Evolutionary conservation across 768 basidiomycete genomes (phyloP), one percentile per base, ranked within the genome.

Genomic region (Myochromella boudieri): DNA sequence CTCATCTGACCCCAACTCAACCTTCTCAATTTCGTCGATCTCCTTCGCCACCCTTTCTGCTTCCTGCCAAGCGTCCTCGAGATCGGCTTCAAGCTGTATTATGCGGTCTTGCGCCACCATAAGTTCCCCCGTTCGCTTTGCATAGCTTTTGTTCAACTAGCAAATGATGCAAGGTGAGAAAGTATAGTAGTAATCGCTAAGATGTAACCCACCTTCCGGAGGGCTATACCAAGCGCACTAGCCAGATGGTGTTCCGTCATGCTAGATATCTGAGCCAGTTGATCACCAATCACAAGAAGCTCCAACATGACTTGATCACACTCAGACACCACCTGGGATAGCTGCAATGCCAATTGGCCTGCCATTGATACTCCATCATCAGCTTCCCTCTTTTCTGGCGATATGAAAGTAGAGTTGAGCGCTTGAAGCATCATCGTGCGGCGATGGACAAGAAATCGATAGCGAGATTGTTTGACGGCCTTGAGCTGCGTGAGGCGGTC

Each of bases 11-110:
- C 51, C 44, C 20, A 49, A 42, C 20, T 61, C 58, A 10, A 57
- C 67, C 20, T 60, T 63, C 43, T 84, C 80, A 41, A 81, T 61
- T 33, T 80, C 80, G 60, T 91, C 87, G 57, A 90, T 75, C 60
- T 90, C 85, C 42, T 69, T 62, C 1, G 88, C 90, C 54, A 90
- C 69, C 32, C 77, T 78, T 55, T 88, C 84, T 2, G 87, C 90
- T 48, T 84, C 82, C 37, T 74, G 75, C 90, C 90, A 91, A 0
- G 88, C 90, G 43, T 91, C 90, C 38, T 85, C 81, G 18, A 91
- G 70, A 53, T 89, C 85, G 11, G 76, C 84, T 55, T 85, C 74
- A 17, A 91, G 75, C 42, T 77, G 71, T 20, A 65, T 66, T 18
- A 86, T 75, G 28, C 72, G 69, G 9, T 70, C 59, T 43, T 71